Evolutionary conservation across 495 filamentous ascomycete genomes (phyloP).

Genomic region (Clavariopsis aquatica): DNA sequence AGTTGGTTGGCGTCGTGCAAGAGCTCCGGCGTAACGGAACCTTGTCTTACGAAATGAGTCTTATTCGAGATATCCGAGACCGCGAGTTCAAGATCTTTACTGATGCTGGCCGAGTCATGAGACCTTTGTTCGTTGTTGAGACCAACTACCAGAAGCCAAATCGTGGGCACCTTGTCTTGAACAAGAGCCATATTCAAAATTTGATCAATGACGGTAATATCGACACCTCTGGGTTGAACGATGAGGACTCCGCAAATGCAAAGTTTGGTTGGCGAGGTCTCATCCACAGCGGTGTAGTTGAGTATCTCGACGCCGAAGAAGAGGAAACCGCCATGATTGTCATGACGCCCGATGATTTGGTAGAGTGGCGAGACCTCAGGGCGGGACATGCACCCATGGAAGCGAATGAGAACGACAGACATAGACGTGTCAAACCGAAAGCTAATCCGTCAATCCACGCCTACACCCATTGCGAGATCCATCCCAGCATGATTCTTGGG

Average conservation of each 20-base stretch:
- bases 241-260: slow-evolving; percentile 17
- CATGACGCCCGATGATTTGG: slow-evolving; percentile 95
- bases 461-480: slow-evolving; percentile 98
- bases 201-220: slow-evolving; percentile 70
- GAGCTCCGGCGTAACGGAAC: slow-evolving; percentile 73
- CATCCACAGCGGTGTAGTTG: slow-evolving; percentile 76
- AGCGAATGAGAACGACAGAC: slow-evolving; percentile 57
- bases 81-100: slow-evolving; percentile 98
- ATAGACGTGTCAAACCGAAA: slow-evolving; percentile 81
- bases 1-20: slow-evolving; percentile 74
- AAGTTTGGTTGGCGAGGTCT: slow-evolving; percentile 83
- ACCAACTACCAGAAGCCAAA: slow-evolving; percentile 68
- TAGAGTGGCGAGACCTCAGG: slow-evolving; percentile 62
- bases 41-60: slow-evolving; percentile 85
- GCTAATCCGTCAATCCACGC: slow-evolving; percentile 79
- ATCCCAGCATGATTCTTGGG: slow-evolving; percentile 97
- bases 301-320: slow-evolving; percentile 96
- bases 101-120: slow-evolving; percentile 90
- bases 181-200: slow-evolving; percentile 71
- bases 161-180: slow-evolving; percentile 76
- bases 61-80: slow-evolving; percentile 93
- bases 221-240: slow-evolving; percentile 39
- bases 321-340: slow-evolving; percentile 98
- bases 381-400: slow-evolving; percentile 65
- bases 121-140: slow-evolving; percentile 88